Evolutionary conservation across 805 yeast genomes (phyloP), one percentile per base, ranked within the genome.

Genomic region (Ogataea sp.): DNA sequence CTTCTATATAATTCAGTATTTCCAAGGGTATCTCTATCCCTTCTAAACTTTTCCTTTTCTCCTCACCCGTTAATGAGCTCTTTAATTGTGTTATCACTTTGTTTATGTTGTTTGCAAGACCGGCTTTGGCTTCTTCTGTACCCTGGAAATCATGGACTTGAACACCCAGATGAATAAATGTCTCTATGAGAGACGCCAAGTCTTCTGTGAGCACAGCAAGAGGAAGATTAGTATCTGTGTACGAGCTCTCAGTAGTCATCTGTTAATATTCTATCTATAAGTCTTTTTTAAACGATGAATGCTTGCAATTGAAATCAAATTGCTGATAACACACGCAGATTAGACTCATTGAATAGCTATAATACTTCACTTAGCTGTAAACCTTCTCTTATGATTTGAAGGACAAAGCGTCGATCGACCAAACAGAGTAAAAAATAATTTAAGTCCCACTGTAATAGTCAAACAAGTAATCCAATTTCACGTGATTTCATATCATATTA

Each of bases 91-190:
- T 20, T 56, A 67, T 47, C 50, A 73, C 61, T 40, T 56, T 55
- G 32, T 59, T 59, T 26, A 74, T 71, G 37, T 62, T 59, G 65
- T 65, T 42, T 60, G 70, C 58, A 20, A 75, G 53, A 0, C 76
- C 86, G 40, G 73, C 73, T 43, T 79, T 77, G 2, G 95, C 82
- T 49, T 82, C 90, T 25, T 73, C 79, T 2, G 95, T 87, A 10
- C 95, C 96, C 46, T 88, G 89, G 55, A 82, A 87, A 61, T 90
- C 98, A 59, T 93, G 96, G 3, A 88, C 89, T 38, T 89, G 76
- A 14, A 90, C 89, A 3, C 96, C 97, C 18, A 89, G 65, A 55
- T 90, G 96, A 16, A 88, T 78, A 41, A 89, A 75, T 7, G 94
- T 80, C 55, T 90, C 96, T 10, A 83, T 74, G 6, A 80, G 61